Evolutionary conservation across 768 basidiomycete species (phyloP), one percentile per base, ranked within the genome.

Genomic region (Tulasnella sp.): DNA sequence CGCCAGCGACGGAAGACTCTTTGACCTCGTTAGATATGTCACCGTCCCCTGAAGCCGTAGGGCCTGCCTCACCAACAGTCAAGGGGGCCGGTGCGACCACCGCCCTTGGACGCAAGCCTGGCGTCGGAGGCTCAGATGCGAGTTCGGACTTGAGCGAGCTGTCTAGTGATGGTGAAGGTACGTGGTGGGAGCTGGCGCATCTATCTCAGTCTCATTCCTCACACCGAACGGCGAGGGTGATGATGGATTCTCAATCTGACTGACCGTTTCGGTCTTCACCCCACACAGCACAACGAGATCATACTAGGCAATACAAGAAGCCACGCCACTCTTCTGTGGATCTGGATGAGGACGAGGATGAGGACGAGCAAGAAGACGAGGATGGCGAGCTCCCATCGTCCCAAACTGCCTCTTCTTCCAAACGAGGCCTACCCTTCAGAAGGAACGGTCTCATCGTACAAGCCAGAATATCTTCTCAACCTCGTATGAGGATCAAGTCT

Each of bases 11-110:
- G 22, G 54, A 42, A 12, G 56, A 44, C 56, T 58, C 56, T 2
- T 31, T 58, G 56, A 58, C 44, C 25, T 58, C 56, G 38, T 43
- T 49, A 21, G 56, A 58, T 19, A 41, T 44, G 19, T 58, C 56
- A 48, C 46, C 46, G 11, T 29, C 46, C 11, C 46, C 46, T 48
- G 46, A 22, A 48, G 46, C 46, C 46, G 27, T 29, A 11, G 46
- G 5, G 29, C 56, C 43, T 29, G 10, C 56, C 9, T 41, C 56
- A n/a, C 46, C 56, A 12, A 58, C 44, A 1, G 24, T 27, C 7
- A 29, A 41, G 48, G 17, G 22, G 21, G 22, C 24, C 9, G 27
- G 19, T 25, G 29, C 42, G 17, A n/a, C 42, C n/a, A 46, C 44
- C 19, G 17, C 30, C 29, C 27, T 42, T 22, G 27, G 29, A 45